A percentile compares a stretch with the other conserved stretches of the same genome.
Conservation (phyloP, 345 rosid genomes). For the Salix caprea region DNA sequence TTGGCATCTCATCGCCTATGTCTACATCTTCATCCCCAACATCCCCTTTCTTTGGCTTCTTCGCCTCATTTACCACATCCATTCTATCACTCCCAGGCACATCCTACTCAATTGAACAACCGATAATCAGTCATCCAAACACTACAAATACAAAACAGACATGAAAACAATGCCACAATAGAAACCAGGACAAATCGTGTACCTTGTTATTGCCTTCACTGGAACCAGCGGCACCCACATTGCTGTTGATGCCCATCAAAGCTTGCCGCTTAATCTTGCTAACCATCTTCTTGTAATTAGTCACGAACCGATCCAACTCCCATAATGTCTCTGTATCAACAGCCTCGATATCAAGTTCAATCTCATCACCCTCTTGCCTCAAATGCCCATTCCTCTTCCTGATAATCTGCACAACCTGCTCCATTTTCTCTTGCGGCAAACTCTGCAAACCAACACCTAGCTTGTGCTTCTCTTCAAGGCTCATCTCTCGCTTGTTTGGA, state of each 20-base stretch:
- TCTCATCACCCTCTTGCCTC: conserved; percentile 79
- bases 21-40: conserved; percentile 79
- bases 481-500: conserved; percentile 74
- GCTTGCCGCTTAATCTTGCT: conserved; percentile 79
- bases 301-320: conserved; percentile 82
- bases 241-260: conserved; percentile 29
- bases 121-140: not conserved
- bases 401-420: conserved; percentile 70
- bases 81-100: conserved; percentile 23
- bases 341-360: conserved; percentile 74
- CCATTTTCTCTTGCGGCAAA: conserved; percentile 80
- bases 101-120: conserved; percentile 21
- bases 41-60: conserved; percentile 72
- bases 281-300: conserved; percentile 70
- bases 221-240: conserved; percentile 10
- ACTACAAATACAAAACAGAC: not conserved
- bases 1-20: conserved; percentile 83
- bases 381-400: conserved; percentile 63
- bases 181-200: not conserved
- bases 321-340: conserved; percentile 71
- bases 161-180: not conserved
- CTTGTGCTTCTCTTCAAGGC: conserved; percentile 63
- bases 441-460: conserved; percentile 68
- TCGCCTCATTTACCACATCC: conserved; percentile 43
- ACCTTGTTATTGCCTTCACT: conserved; percentile 37